phyloP scores from a whole-genome alignment of 148 eudicot species.

The Dysphania ambrosioides region DNA sequence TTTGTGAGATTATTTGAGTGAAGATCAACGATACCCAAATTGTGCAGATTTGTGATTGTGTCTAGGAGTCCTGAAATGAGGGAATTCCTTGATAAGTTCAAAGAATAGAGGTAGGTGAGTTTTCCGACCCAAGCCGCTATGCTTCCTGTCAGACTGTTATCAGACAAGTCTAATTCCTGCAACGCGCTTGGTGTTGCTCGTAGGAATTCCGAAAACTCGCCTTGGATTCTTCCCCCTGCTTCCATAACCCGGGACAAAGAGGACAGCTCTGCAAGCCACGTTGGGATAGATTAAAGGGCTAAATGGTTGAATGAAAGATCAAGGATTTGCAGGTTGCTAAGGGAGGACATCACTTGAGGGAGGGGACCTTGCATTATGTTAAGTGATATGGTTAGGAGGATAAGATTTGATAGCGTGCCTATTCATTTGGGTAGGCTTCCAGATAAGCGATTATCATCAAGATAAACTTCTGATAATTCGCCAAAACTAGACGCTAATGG shows the following conservation, averaged over 20 bases:
- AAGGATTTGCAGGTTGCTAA: conserved; percentile 34
- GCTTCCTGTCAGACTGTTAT: conserved; percentile 42
- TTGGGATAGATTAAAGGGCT: conserved; percentile 39
- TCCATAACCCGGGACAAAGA: conserved; percentile 36
- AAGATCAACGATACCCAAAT: conserved; percentile 40
- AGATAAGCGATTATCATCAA: conserved; percentile 39
- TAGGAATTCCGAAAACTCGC: conserved; percentile 34
- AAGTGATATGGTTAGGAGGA: conserved; percentile 27
- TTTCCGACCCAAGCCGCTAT: conserved; percentile 52
- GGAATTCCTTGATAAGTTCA: conserved; percentile 47
- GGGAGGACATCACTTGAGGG: conserved; percentile 43
- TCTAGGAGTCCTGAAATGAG: conserved; percentile 40
- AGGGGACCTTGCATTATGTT: conserved; percentile 50
- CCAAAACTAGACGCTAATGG: conserved; percentile 47
- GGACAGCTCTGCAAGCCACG: conserved; percentile 40
- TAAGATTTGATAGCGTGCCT: conserved; percentile 37
- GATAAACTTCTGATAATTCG: conserved; percentile 37
- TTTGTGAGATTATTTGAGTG: conserved; percentile 54
- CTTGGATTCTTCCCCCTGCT: conserved; percentile 45
- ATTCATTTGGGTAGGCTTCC: conserved; percentile 43
- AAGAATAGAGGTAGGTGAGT: conserved; percentile 31
- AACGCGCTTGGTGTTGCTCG: conserved; percentile 23
- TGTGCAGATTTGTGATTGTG: conserved; percentile 28
- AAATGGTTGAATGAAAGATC: conserved; percentile 45
- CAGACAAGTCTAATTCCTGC: conserved; percentile 47